Conservation (phyloP, 116 monocot genomes). For the Dioscorea cayenensis region DNA sequence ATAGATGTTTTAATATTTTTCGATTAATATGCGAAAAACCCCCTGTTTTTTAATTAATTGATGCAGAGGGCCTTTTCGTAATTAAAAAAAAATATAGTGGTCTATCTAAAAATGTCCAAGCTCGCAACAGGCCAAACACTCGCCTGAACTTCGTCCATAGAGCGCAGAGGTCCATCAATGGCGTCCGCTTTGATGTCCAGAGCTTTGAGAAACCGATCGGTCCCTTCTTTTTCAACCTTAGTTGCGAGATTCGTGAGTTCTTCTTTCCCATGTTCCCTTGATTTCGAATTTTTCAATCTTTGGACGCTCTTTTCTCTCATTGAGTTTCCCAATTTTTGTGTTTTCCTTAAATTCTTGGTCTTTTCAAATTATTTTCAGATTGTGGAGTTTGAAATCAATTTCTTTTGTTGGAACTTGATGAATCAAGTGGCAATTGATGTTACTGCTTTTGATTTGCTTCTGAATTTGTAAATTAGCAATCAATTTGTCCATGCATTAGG, state of each 20-base stretch:
- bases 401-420: neutral
- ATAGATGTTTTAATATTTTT: too few species aligned
- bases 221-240: constrained; percentile 10
- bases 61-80: too few species aligned
- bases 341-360: neutral
- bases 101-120: neutral
- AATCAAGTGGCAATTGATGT: neutral
- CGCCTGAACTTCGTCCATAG: neutral
- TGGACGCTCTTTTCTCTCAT: neutral
- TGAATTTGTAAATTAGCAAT: too few species aligned
- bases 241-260: constrained; percentile 37
- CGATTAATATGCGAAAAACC: too few species aligned
- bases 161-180: constrained; percentile 4
- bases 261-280: neutral
- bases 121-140: too few species aligned
- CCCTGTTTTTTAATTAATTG: too few species aligned
- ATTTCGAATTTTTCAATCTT: neutral
- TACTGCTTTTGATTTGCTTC: too few species aligned
- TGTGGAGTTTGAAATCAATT: neutral
- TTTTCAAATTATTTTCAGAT: neutral
- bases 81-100: too few species aligned
- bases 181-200: constrained; percentile 19
- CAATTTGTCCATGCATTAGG: too few species aligned
- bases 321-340: neutral
- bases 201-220: constrained; percentile 21